These are phyloP conservation scores for Starmerella stellata DNA, from an alignment of 805 yeast genomes.

Conservation along the genomic window DNA sequence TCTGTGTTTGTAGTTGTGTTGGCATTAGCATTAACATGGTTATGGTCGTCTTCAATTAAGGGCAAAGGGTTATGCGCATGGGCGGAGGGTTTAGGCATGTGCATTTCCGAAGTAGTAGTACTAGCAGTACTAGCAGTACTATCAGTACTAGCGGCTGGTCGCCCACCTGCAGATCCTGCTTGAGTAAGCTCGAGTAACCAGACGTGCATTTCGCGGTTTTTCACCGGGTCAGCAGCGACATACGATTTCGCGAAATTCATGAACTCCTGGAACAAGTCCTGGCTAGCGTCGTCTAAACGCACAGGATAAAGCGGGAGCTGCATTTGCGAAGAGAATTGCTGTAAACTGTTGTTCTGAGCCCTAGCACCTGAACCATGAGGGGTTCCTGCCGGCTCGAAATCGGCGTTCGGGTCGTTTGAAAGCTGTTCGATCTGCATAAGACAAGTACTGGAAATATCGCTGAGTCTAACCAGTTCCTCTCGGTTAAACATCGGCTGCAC, in stretches of 20 bases:
- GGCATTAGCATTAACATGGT: no score
- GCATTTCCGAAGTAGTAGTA: no score
- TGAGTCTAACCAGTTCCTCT: constrained; percentile 63
- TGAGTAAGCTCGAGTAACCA: constrained; percentile 29
- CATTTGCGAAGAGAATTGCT: neutral
- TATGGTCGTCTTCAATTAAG: no score
- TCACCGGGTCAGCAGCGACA: constrained; percentile 21
- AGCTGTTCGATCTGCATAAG: constrained; percentile 59
- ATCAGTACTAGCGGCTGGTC: constrained; percentile 18
- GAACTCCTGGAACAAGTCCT: constrained; percentile 56
- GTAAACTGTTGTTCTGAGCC: no score
- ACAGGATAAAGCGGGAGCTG: neutral
- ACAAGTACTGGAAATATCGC: constrained; percentile 38
- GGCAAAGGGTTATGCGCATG: no score
- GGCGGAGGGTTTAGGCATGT: neutral
- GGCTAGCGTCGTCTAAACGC: constrained; percentile 20
- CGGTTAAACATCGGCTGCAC: constrained; percentile 94
- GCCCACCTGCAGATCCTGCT: neutral
- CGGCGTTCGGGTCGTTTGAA: constrained; percentile 33
- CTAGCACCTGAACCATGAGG: neutral
- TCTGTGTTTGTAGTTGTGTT: neutral
- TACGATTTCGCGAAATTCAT: constrained; percentile 24
- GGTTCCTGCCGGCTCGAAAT: constrained; percentile 16
- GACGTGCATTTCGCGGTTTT: constrained; percentile 25
- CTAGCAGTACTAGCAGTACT: no score